These are phyloP conservation scores for Saturnispora bothae DNA, from an alignment of 805 yeast genomes.

Conservation along the genomic window DNA sequence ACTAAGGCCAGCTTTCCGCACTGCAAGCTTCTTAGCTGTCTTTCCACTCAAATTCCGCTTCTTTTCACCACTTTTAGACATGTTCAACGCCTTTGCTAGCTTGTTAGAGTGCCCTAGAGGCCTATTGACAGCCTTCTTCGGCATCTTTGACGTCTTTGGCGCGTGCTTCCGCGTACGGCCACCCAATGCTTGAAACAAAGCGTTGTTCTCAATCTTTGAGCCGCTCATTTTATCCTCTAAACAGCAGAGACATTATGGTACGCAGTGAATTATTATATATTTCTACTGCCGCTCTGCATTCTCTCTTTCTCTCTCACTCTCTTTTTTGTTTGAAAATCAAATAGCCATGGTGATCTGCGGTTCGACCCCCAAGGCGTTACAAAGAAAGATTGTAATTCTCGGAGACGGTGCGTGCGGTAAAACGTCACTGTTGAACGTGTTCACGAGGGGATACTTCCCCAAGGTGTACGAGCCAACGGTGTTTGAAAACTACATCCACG, in stretches of 20 bases:
- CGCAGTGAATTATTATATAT: too few species aligned
- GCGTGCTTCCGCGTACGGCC: neutral
- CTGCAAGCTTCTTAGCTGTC: too few species aligned
- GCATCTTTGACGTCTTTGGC: too few species aligned
- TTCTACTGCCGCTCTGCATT: too few species aligned
- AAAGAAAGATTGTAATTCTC: conserved; percentile 84
- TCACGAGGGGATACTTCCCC: conserved; percentile 95
- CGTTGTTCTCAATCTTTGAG: neutral
- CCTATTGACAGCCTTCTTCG: neutral
- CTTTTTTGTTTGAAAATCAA: neutral
- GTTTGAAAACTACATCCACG: conserved; percentile 94
- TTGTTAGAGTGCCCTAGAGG: neutral
- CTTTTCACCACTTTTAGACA: too few species aligned
- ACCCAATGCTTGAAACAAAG: neutral
- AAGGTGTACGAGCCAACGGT: conserved; percentile 98
- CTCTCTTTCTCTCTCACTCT: neutral
- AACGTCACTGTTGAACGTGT: conserved; percentile 87
- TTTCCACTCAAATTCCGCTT: too few species aligned
- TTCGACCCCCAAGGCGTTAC: conserved; percentile 45
- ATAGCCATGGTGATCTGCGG: conserved; percentile 35
- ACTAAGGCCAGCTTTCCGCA: too few species aligned
- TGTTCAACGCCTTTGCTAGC: neutral
- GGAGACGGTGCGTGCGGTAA: conserved; percentile 99
- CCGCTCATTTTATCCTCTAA: too few species aligned
- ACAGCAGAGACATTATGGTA: too few species aligned